Evolutionary conservation across 2,329 filamentous ascomycete genomes (phyloP).

Genomic region (Epichloe sylvatica): DNA sequence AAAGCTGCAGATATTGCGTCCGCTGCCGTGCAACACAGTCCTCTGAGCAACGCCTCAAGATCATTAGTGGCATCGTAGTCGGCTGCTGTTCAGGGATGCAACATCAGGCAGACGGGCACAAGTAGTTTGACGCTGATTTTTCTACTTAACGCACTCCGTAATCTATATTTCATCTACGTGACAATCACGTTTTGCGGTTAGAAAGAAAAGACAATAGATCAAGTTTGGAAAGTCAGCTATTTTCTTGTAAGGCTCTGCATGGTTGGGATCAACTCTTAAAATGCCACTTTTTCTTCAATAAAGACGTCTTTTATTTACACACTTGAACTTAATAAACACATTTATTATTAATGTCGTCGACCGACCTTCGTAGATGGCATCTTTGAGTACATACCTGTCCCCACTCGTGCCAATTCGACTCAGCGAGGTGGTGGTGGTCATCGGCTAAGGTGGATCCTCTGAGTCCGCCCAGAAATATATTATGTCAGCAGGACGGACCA

Average conservation of each 20-base stretch:
- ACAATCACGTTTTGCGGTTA: background rate
- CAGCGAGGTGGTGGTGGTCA: background rate
- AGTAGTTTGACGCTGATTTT: background rate
- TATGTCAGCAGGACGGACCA: conserved; percentile 4
- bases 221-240: too few species aligned
- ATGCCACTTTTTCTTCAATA: too few species aligned
- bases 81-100: background rate
- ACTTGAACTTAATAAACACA: too few species aligned
- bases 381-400: too few species aligned
- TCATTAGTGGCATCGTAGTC: conserved; percentile 13
- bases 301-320: too few species aligned
- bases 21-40: conserved; percentile 17
- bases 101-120: background rate
- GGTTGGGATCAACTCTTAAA: too few species aligned
- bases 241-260: too few species aligned
- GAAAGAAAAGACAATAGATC: background rate
- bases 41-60: conserved; percentile 30
- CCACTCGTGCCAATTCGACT: too few species aligned
- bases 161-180: background rate
- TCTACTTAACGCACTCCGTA: background rate
- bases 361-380: too few species aligned
- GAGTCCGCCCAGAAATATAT: background rate
- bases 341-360: too few species aligned
- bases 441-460: background rate
- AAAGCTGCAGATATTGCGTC: conserved; percentile 52